phyloP scores from a whole-genome alignment of 1,284 basidiomycete genomes.

The Cutaneotrichosporon sp. region DNA sequence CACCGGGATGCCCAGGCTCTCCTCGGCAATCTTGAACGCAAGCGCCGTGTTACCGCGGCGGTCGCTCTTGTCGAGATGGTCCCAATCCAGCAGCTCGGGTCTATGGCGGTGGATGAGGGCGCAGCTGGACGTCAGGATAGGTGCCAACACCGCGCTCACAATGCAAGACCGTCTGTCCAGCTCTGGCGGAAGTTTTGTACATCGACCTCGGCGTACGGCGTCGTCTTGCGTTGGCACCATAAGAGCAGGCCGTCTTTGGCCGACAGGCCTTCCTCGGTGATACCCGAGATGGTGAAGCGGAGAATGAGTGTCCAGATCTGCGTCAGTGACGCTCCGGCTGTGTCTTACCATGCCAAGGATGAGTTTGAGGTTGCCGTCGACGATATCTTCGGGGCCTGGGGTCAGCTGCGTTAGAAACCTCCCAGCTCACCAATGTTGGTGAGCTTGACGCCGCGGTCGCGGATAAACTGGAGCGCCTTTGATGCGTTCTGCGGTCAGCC shows the following conservation, averaged over 20 bases:
- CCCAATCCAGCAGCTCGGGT: slow-evolving; percentile 83
- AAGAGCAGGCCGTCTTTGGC: slow-evolving; percentile 93
- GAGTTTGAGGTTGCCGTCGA: slow-evolving; percentile 94
- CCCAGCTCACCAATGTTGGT: slow-evolving; percentile 84
- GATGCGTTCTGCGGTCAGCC: slow-evolving; percentile 65
- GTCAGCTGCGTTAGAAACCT: not conserved
- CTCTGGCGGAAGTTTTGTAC: slow-evolving; percentile 89
- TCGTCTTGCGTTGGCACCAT: slow-evolving; percentile 97
- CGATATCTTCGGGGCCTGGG: slow-evolving; percentile 65
- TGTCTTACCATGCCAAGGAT: slow-evolving; percentile 75
- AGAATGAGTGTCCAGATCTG: slow-evolving; percentile 93
- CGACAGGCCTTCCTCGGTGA: slow-evolving; percentile 96
- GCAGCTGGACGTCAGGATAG: slow-evolving; percentile 57
- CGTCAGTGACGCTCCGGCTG: not conserved
- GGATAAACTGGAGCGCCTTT: slow-evolving; percentile 92
- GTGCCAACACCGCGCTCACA: slow-evolving; percentile 57
- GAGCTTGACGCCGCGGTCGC: slow-evolving; percentile 85
- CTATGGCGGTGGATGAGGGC: slow-evolving; percentile 95
- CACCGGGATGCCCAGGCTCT: slow-evolving; percentile 83
- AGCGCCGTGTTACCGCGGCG: slow-evolving; percentile 73
- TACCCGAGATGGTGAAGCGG: slow-evolving; percentile 95
- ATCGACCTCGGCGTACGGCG: slow-evolving; percentile 79
- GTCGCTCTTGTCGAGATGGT: slow-evolving; percentile 73
- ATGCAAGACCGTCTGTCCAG: slow-evolving; percentile 89
- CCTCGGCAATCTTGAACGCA: slow-evolving; percentile 79